These are phyloP conservation scores for Acanthamoeba lugdunensis DNA, from an alignment of 208 protist species.

Conservation along the genomic window DNA sequence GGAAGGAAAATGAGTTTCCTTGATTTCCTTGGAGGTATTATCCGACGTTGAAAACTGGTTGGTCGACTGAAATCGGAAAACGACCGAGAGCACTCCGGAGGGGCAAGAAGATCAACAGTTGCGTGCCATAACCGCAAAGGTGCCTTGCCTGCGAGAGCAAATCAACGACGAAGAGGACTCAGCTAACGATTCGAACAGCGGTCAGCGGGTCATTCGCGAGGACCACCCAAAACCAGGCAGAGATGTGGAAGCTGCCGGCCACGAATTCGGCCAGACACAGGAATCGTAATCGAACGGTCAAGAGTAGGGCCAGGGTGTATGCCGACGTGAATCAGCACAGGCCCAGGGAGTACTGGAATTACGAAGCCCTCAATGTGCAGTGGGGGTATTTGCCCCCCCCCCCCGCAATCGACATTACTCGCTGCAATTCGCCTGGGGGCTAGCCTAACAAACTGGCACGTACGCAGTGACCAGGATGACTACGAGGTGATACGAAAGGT, in stretches of 20 bases:
- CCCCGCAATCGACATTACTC: not conserved
- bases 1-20: no score
- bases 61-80: not conserved
- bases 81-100: not conserved
- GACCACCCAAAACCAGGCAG: not conserved
- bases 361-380: constrained; percentile 91
- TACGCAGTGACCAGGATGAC: constrained; percentile 88
- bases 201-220: not conserved
- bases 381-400: constrained; percentile 85
- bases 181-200: not conserved
- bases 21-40: no score
- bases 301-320: constrained; percentile 78
- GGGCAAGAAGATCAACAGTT: not conserved
- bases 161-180: not conserved
- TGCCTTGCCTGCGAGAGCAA: not conserved
- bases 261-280: constrained; percentile 61
- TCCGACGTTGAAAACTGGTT: no score
- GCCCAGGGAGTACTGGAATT: constrained; percentile 95
- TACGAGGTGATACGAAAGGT: constrained; percentile 96
- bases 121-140: no score
- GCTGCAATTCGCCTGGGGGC: not conserved
- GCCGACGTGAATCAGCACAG: constrained; percentile 88
- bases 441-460: not conserved
- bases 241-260: constrained; percentile 66
- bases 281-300: constrained; percentile 64